Evolutionary conservation across 1,284 basidiomycete genomes (phyloP).

Genomic region (Takashimella koratensis): DNA sequence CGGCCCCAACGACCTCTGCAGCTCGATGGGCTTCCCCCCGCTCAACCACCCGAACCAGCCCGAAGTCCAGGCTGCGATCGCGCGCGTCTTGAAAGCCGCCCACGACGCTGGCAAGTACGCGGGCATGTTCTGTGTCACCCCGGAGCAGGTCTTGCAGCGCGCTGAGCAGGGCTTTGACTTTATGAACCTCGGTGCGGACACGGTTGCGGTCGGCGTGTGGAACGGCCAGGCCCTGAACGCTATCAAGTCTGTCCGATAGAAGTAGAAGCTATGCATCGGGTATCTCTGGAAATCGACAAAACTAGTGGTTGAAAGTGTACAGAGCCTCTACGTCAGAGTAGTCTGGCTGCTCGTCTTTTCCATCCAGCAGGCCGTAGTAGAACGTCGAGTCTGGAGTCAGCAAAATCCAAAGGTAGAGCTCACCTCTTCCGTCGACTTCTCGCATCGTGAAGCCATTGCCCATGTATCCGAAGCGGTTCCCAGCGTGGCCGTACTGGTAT

Average conservation of each 20-base stretch:
- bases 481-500: conserved; percentile 21
- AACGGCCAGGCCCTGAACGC: conserved; percentile 11
- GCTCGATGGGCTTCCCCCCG: conserved; percentile 29
- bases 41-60: conserved; percentile 27
- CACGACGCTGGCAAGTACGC: conserved; percentile 35
- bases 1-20: conserved; percentile 41
- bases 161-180: conserved; percentile 33
- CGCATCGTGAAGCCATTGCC: conserved; percentile 30
- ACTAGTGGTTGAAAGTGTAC: conserved; percentile 11
- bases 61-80: conserved; percentile 35
- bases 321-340: conserved; percentile 11
- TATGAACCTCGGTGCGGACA: conserved; percentile 34
- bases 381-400: conserved; percentile 13
- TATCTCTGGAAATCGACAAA: neutral
- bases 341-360: conserved; percentile 18
- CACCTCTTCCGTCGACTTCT: conserved; percentile 25
- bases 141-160: conserved; percentile 23
- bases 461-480: conserved; percentile 28
- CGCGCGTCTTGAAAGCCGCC: conserved; percentile 28
- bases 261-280: neutral
- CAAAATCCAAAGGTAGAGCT: neutral
- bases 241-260: conserved; percentile 7
- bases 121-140: conserved; percentile 29
- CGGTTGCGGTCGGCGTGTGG: conserved; percentile 14
- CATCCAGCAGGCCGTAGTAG: conserved; percentile 18